Base-by-base conservation (phyloP, 495 filamentous ascomycete genomes). In the Astrothelium subdiscretum region DNA sequence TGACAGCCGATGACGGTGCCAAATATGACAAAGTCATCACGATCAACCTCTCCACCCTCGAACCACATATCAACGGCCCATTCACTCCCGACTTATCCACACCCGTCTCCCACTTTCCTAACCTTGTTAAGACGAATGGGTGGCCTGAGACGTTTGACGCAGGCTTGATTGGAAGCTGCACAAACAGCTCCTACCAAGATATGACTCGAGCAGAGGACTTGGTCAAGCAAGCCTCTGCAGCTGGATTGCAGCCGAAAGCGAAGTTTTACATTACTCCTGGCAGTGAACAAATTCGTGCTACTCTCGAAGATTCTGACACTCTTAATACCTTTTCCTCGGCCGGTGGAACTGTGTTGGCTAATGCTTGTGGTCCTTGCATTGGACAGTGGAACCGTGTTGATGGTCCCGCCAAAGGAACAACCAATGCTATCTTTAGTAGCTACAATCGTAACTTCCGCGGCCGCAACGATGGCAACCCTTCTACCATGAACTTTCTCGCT, bases 381-480 rank as follows among this genome's bases (percentile, higher is more conserved):
- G 94, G 94, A 11, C 91, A 96, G 73, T 98, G 94, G 94, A 92
- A 90, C 69, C 87, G 94, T 44, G 92, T 89, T 18, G 94, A 96
- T 64, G 86, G 82, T 13, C 79, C 90, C 15, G 72, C 80, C 62
- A 94, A 92, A 77, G 91, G 90, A 62, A 88, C 91, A 32, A 75
- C 79, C n/a, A 97, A 98, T 69, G 94, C 94, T 57, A 97, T 98
- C 68, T 83, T 98, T 73, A 92, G 90, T 31, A 96, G 90, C 6
- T 98, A 97, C 77, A 98, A 98, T 82, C 88, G 94, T 64, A 98
- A 98, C 77, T 98, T 98, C 81, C 90, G 87, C 63, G 92, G 90
- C 61, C 88, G 94, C 60, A 98, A 98, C 72, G 94, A 98, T 70
- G 94, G 94, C 65, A 97, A 97, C 78, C 86, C 87, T 12, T 82